Percentiles rank a stretch among this genome's conserved stretches.
Conservation (phyloP, 805 yeast genomes). For the Yamadazyma endophytica region DNA sequence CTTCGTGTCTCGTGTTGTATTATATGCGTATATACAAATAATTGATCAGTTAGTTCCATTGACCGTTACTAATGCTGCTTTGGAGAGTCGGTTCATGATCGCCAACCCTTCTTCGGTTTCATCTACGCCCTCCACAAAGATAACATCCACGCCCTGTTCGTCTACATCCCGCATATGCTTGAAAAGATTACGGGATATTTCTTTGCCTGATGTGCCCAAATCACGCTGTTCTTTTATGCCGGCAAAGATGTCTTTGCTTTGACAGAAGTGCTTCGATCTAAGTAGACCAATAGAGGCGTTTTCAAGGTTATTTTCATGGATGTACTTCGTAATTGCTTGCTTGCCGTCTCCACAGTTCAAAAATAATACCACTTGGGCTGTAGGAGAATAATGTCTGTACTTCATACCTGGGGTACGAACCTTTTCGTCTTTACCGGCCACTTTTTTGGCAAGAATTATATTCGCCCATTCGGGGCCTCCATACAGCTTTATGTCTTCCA, state of each 20-base stretch:
- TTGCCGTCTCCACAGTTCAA: conserved; percentile 45
- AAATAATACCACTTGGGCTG: conserved; percentile 73
- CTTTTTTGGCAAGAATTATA: conserved; percentile 59
- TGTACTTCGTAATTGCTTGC: conserved; percentile 24
- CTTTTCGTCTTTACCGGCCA: conserved; percentile 61
- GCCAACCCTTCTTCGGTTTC: conserved; percentile 85
- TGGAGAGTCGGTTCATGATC: conserved; percentile 83
- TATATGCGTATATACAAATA: conserved; percentile 1
- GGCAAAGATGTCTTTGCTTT: conserved; percentile 14
- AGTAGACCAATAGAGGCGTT: conserved; percentile 45
- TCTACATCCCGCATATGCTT: conserved; percentile 73
- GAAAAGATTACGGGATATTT: conserved; percentile 75
- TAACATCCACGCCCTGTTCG: conserved; percentile 58
- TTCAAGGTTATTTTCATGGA: conserved; percentile 13
- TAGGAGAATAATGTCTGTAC: conserved; percentile 91
- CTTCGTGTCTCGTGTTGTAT: too few relatives aligned
- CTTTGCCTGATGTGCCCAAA: conserved; percentile 46
- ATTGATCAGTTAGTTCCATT: conserved; percentile 4
- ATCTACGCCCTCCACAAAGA: conserved; percentile 79
- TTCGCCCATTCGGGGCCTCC: conserved; percentile 72
- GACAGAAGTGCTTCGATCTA: conserved; percentile 34
- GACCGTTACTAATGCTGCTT: conserved; percentile 67
- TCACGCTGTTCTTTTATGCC: conserved; percentile 23
- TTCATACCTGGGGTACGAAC: conserved; percentile 98
- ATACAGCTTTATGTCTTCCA: conserved; percentile 61